Evolutionary conservation across 1,284 basidiomycete species (phyloP).

Genomic region (Albatrellus sp.): DNA sequence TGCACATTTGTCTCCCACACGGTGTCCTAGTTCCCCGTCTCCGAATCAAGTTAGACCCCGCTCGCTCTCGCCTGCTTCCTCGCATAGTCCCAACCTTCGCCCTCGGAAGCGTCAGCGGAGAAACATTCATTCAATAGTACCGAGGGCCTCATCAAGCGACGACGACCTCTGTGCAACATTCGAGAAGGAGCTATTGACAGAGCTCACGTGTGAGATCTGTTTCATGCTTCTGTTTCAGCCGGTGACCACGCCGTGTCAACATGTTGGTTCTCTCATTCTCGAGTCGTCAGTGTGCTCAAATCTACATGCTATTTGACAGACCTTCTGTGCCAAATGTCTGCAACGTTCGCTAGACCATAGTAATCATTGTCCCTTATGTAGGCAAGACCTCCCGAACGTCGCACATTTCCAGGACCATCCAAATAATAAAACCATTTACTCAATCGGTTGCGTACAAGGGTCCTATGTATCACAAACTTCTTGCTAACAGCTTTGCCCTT

Average conservation of each 20-base stretch:
- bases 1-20: too few species aligned
- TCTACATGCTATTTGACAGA: slow-evolving; percentile 30
- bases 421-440: slow-evolving; percentile 51
- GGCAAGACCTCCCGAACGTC: slow-evolving; percentile 63
- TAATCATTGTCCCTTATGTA: slow-evolving; percentile 74
- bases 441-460: slow-evolving; percentile 38
- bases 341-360: slow-evolving; percentile 84
- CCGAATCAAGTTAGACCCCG: too few species aligned
- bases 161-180: slow-evolving; percentile 26
- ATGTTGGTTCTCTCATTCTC: slow-evolving; percentile 38
- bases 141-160: not conserved
- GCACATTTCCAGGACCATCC: slow-evolving; percentile 76
- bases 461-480: not conserved
- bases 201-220: slow-evolving; percentile 87
- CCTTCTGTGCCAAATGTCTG: slow-evolving; percentile 84
- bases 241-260: slow-evolving; percentile 88
- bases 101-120: slow-evolving; percentile 12
- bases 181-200: slow-evolving; percentile 59
- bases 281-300: not conserved
- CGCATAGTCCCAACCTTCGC: slow-evolving; percentile 2
- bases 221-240: slow-evolving; percentile 76
- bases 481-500: not conserved
- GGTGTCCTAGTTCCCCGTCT: not conserved
- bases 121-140: slow-evolving; percentile 17
- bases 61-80: not conserved